Evolutionary conservation across 306 rosid genomes (phyloP), one percentile per base, ranked within the genome.

Genomic region (Cucurbita moschata): DNA sequence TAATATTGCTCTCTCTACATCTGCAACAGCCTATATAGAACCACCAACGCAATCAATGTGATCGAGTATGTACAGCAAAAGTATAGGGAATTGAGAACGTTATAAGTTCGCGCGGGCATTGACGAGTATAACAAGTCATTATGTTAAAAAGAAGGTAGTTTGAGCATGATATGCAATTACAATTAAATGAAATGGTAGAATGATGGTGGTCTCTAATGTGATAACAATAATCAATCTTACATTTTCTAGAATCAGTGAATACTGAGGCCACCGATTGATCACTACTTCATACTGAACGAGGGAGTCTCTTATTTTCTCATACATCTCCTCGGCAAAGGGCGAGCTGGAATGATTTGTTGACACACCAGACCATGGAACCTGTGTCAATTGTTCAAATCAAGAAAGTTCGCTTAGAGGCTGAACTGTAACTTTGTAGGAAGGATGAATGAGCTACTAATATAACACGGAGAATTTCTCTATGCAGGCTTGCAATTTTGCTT

Each of bases 321-420:
- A 94, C 92, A 94, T 87, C 74, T 89, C 88, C 88, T 90, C 98
- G 1, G 97, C 92, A 83, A 90, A 94, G 4, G 96, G 96, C 38
- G 98, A 89, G 61, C 91, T 94, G 47, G 96, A 89, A 81, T 89
- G 88, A 77, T 87, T 90, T 74, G 98, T 94, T 57, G 85, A 83
- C 64, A 87, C 96, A 75, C 98, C 98, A 72, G 95, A 85, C 98
- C 97, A 94, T n/a, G 97, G 97, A 63, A 89, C 92, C 98, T 94
- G 84, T 55, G 81, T 81, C 77, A 82, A 77, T 70, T 67, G 61
- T 62, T 72, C 60, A 57, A 83, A 81, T 43, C 16, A 43, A 75
- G 69, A 19, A 49, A 26, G 7, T 49, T 46, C 13, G 14, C 44
- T 46, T 69, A 26, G 38, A 49, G 23, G 58, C 13, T 49, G 58